phyloP scores from a whole-genome alignment of 768 basidiomycete genomes.

The Amanita exitialis region DNA sequence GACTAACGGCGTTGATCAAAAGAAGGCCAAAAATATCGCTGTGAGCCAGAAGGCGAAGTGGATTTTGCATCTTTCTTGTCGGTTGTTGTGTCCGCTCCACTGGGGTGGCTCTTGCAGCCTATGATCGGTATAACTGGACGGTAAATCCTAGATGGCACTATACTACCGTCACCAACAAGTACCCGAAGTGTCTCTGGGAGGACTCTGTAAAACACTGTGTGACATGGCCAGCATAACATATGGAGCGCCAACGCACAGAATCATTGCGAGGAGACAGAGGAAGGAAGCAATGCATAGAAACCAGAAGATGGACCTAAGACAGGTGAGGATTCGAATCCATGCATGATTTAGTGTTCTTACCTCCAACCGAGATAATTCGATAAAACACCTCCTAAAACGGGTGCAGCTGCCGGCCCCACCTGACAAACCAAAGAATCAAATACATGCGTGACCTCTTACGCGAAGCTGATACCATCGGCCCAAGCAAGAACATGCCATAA shows the following conservation, averaged over 20 bases:
- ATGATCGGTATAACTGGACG: slow-evolving; percentile 45
- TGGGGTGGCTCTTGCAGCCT: slow-evolving; percentile 18
- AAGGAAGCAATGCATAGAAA: slow-evolving; percentile 42
- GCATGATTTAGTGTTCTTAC: slow-evolving; percentile 19
- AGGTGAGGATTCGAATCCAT: slow-evolving; percentile 4
- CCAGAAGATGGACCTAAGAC: slow-evolving; percentile 43
- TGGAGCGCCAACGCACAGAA: slow-evolving; percentile 25
- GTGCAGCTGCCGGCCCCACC: slow-evolving; percentile 53
- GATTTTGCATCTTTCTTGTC: slow-evolving; percentile 37
- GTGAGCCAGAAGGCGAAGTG: slow-evolving; percentile 43
- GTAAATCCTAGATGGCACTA: slow-evolving; percentile 33
- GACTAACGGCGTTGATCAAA: slow-evolving; percentile 35
- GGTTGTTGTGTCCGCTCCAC: slow-evolving; percentile 19
- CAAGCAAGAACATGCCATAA: slow-evolving; percentile 55
- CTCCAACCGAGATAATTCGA: slow-evolving; percentile 56
- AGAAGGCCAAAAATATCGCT: slow-evolving; percentile 48
- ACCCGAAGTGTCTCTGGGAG: slow-evolving; percentile 46
- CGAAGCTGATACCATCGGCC: slow-evolving; percentile 41
- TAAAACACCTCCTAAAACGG: slow-evolving; percentile 50
- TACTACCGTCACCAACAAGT: slow-evolving; percentile 45
- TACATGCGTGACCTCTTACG: slow-evolving; percentile 3
- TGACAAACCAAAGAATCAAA: slow-evolving; percentile 14
- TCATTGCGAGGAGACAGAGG: slow-evolving; percentile 33
- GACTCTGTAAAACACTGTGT: slow-evolving; percentile 19
- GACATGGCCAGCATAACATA: slow-evolving; percentile 11